Conservation (phyloP, 73 alveolate genomes). For the Uronychia binucleata region DNA sequence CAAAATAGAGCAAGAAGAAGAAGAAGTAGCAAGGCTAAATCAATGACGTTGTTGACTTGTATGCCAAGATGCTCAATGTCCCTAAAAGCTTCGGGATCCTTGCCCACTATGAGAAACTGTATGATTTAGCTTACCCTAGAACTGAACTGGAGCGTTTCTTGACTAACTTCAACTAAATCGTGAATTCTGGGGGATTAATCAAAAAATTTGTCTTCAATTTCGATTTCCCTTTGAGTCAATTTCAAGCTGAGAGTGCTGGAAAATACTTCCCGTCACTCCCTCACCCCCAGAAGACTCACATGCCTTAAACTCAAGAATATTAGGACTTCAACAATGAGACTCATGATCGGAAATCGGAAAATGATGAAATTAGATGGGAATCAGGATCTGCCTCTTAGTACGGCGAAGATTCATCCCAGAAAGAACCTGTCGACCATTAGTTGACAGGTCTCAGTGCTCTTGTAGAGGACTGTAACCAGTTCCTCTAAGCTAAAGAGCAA, state of each 20-base stretch:
- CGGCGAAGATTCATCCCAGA: too few species aligned
- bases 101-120: background rate
- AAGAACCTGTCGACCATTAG: too few species aligned
- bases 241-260: too few species aligned
- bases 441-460: background rate
- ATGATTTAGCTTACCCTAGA: background rate
- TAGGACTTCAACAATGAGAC: too few species aligned
- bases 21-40: background rate
- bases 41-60: background rate
- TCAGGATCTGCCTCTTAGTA: too few species aligned
- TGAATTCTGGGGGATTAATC: background rate
- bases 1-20: background rate
- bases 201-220: background rate
- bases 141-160: background rate
- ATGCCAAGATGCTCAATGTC: background rate
- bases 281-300: too few species aligned
- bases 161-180: conserved; percentile 8
- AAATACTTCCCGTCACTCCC: too few species aligned
- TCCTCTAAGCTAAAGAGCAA: background rate
- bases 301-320: too few species aligned
- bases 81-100: conserved; percentile 1
- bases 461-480: background rate
- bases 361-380: too few species aligned
- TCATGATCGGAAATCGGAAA: too few species aligned
- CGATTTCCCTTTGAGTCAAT: conserved; percentile 13